phyloP scores from a whole-genome alignment of 225 moss, liverwort and hornwort genomes.

The Sphagnum tenellum region DNA sequence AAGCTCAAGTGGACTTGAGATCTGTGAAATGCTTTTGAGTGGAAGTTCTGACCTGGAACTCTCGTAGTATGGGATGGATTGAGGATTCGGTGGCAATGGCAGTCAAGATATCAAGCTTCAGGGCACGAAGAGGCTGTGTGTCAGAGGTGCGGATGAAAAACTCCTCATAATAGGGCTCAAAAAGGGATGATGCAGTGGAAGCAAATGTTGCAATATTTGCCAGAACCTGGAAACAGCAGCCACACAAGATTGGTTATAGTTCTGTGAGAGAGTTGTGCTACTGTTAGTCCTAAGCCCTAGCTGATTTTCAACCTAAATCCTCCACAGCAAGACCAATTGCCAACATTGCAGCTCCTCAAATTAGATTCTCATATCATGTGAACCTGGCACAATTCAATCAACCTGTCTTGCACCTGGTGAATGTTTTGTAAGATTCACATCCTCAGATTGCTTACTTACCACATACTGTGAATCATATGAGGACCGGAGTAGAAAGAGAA shows the following conservation, averaged over 20 bases:
- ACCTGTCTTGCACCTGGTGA: no score
- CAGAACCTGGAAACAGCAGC: slow-evolving; percentile 55
- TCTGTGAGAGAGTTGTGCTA: not conserved
- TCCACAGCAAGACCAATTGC: not conserved
- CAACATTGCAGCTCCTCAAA: no score
- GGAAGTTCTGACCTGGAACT: slow-evolving; percentile 61
- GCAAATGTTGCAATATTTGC: slow-evolving; percentile 91
- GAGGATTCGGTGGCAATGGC: slow-evolving; percentile 77
- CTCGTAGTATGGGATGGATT: slow-evolving; percentile 70
- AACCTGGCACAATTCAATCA: no score
- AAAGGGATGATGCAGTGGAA: slow-evolving; percentile 56
- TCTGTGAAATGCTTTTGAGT: no score
- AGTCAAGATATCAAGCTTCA: slow-evolving; percentile 93
- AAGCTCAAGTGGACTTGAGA: no score
- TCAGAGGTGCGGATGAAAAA: slow-evolving; percentile 81
- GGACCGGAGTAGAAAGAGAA: slow-evolving; percentile 84
- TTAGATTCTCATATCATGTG: no score
- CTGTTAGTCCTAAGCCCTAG: not conserved
- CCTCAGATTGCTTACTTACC: slow-evolving; percentile 57
- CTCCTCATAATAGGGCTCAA: slow-evolving; percentile 76
- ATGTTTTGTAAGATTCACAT: not conserved
- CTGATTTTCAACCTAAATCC: not conserved
- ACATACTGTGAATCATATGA: slow-evolving; percentile 94
- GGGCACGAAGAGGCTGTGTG: slow-evolving; percentile 61
- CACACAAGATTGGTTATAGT: not conserved